Percentiles rank a stretch among this genome's conserved stretches.
Evolutionary conservation across 805 yeast genomes (phyloP).

Genomic region (Metschnikowia aberdeeniae): DNA sequence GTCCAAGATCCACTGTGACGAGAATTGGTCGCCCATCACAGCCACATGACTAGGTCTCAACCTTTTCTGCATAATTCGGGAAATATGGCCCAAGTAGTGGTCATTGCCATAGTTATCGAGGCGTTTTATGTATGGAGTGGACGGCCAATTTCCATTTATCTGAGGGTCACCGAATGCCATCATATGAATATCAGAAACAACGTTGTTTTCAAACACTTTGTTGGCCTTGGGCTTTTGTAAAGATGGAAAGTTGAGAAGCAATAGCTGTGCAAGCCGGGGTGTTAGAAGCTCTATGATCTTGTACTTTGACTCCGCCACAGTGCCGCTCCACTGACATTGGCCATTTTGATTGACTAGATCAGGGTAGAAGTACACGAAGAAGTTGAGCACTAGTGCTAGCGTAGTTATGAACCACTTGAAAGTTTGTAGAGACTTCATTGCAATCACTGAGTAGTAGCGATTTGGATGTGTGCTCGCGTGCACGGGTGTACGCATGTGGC

Average conservation of each 20-base stretch:
- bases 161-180: conserved; percentile 96
- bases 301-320: conserved; percentile 13
- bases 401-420: conserved; percentile 27
- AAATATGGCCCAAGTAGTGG: conserved; percentile 81
- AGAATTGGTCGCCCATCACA: conserved; percentile 88
- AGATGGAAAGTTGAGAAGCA: conserved; percentile 22
- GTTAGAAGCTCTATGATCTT: conserved; percentile 8
- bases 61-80: conserved; percentile 56
- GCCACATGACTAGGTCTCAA: conserved; percentile 76
- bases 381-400: conserved; percentile 47
- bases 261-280: conserved; percentile 14
- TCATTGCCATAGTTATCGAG: conserved; percentile 91
- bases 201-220: conserved; percentile 9
- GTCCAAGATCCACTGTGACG: conserved; percentile 93
- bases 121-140: conserved; percentile 65
- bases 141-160: conserved; percentile 81
- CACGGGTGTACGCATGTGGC: background rate
- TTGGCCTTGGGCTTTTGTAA: conserved; percentile 12
- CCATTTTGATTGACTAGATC: conserved; percentile 44
- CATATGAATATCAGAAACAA: conserved; percentile 52
- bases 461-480: background rate
- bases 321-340: conserved; percentile 58
- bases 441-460: background rate
- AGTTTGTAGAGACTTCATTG: background rate
- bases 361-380: conserved; percentile 74